A percentile compares a stretch with the other conserved stretches of the same genome.
These are phyloP conservation scores for Trichoderma sp. DNA, from an alignment of 2,329 filamentous ascomycete genomes.

Conservation along the genomic window DNA sequence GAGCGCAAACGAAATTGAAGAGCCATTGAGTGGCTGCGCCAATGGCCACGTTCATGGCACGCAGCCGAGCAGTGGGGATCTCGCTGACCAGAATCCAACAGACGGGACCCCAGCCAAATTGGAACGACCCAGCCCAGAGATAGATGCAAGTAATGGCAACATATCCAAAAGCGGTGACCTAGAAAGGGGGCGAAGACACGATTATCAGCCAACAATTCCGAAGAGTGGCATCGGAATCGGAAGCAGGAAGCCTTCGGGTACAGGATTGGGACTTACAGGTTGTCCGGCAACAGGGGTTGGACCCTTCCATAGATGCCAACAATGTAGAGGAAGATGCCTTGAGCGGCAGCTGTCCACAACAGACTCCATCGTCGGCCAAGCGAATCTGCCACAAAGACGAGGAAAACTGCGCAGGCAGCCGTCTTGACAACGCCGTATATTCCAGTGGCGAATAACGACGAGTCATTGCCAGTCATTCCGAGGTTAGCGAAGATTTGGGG, in stretches of 20 bases:
- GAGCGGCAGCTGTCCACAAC: constrained; percentile 64
- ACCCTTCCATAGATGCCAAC: constrained; percentile 71
- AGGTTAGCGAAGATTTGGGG: constrained; percentile 69
- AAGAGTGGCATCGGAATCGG: neutral
- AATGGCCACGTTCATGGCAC: constrained; percentile 67
- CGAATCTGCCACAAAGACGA: constrained; percentile 68
- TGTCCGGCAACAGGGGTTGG: constrained; percentile 56
- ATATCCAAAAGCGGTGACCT: constrained; percentile 66
- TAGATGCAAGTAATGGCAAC: constrained; percentile 71
- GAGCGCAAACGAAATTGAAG: constrained; percentile 72
- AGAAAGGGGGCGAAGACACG: neutral
- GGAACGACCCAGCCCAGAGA: constrained; percentile 70
- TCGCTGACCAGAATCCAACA: constrained; percentile 72
- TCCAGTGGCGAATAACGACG: constrained; percentile 70
- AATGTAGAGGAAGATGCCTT: constrained; percentile 66
- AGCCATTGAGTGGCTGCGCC: constrained; percentile 71
- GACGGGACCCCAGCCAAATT: constrained; percentile 69
- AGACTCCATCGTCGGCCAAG: constrained; percentile 64
- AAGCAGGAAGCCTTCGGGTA: neutral
- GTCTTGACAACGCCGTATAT: constrained; percentile 75
- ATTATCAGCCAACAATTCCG: neutral
- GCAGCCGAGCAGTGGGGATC: constrained; percentile 66
- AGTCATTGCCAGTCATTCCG: constrained; percentile 57
- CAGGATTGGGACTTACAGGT: constrained; percentile 37
- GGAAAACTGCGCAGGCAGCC: constrained; percentile 62